phyloP scores from a whole-genome alignment of 1,284 basidiomycete species.

The Phenoliferia sp. region DNA sequence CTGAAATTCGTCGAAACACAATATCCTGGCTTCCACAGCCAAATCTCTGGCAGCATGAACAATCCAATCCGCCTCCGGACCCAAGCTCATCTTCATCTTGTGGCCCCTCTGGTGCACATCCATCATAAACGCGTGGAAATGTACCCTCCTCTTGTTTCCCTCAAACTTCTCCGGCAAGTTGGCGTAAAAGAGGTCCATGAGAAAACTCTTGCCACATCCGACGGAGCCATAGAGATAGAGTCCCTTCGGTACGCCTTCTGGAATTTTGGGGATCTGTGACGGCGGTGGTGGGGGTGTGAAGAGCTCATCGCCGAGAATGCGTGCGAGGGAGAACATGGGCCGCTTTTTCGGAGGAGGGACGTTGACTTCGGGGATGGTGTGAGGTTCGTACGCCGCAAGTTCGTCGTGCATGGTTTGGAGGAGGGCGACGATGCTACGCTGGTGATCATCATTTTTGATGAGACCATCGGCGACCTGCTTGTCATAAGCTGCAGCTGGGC shows the following conservation, averaged over 20 bases:
- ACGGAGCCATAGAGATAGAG: slow-evolving; percentile 97
- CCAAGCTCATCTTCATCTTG: slow-evolving; percentile 59
- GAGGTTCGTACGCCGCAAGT: slow-evolving; percentile 66
- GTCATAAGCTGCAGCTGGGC: slow-evolving; percentile 66
- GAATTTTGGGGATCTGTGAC: slow-evolving; percentile 45
- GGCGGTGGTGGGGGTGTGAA: slow-evolving; percentile 5
- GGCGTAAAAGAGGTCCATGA: slow-evolving; percentile 97
- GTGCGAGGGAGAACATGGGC: slow-evolving; percentile 39
- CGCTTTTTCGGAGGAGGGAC: slow-evolving; percentile 35
- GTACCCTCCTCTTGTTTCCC: slow-evolving; percentile 68
- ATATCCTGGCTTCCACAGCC: slow-evolving; percentile 73
- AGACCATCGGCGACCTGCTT: slow-evolving; percentile 65
- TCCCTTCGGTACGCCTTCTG: slow-evolving; percentile 73
- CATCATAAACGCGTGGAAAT: slow-evolving; percentile 99
- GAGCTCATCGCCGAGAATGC: slow-evolving; percentile 27
- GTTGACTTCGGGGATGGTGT: slow-evolving; percentile 46
- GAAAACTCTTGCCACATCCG: slow-evolving; percentile 95
- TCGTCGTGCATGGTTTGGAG: slow-evolving; percentile 74
- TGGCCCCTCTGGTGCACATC: slow-evolving; percentile 94
- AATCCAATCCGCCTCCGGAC: slow-evolving; percentile 68
- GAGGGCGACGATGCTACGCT: slow-evolving; percentile 73
- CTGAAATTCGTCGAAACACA: slow-evolving; percentile 99
- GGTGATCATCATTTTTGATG: slow-evolving; percentile 73
- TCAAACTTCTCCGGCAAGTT: slow-evolving; percentile 72
- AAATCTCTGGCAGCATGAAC: slow-evolving; percentile 83